Evolutionary conservation across 495 filamentous ascomycete genomes (phyloP).

Genomic region (Neohortaea acidophila): DNA sequence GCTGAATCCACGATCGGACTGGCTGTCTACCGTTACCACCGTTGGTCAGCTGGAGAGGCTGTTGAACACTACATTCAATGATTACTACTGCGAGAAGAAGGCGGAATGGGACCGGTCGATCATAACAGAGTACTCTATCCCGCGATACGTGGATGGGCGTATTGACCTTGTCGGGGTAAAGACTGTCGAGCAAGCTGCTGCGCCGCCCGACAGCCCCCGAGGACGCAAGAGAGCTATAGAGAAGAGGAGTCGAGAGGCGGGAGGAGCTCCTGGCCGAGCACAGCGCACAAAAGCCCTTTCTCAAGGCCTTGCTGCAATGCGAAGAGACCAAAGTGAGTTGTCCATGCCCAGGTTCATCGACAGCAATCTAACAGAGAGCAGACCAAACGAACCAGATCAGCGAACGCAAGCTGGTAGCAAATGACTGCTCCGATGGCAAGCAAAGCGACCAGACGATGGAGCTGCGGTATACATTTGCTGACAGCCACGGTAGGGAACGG

Average conservation of each 20-base stretch:
- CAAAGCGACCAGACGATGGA: constrained; percentile 4
- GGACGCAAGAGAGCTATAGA: too few relatives aligned
- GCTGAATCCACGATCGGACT: constrained; percentile 30
- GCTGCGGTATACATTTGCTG: constrained; percentile 1
- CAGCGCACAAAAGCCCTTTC: too few relatives aligned
- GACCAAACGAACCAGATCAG: background rate
- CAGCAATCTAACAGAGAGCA: constrained; percentile 36
- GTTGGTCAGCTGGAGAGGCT: constrained; percentile 27
- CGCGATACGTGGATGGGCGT: constrained; percentile 37
- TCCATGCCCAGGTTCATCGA: constrained; percentile 63
- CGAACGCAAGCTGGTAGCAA: background rate
- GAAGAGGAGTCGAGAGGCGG: too few relatives aligned
- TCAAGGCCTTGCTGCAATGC: too few relatives aligned
- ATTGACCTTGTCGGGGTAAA: too few relatives aligned
- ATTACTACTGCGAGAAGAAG: constrained; percentile 28
- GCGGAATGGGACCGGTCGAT: constrained; percentile 28
- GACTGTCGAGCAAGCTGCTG: too few relatives aligned
- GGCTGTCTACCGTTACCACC: constrained; percentile 27
- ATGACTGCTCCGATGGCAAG: background rate
- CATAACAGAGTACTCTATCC: constrained; percentile 38
- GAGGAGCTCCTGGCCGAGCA: too few relatives aligned
- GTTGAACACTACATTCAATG: constrained; percentile 32
- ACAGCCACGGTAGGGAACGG: constrained; percentile 19
- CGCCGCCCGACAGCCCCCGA: too few relatives aligned
- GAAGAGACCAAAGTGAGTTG: too few relatives aligned